Conservation (phyloP, 2,329 filamentous ascomycete species). For the Colletotrichum scovillei region DNA sequence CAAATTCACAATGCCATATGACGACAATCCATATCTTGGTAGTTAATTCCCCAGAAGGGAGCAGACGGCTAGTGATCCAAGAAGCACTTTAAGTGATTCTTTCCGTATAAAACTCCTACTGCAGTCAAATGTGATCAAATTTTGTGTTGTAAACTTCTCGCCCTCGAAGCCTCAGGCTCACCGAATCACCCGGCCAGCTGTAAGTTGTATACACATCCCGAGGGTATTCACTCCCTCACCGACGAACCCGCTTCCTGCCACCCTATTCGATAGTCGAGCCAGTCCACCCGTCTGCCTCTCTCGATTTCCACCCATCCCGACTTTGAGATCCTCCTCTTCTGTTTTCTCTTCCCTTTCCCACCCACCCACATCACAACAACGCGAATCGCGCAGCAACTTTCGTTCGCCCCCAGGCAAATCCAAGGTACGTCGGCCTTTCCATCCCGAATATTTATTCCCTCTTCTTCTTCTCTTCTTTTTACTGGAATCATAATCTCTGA, state of each 20-base stretch:
- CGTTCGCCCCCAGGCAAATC: not conserved
- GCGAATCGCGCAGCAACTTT: slow-evolving; percentile 9
- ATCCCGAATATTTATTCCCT: not conserved
- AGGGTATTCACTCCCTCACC: not conserved
- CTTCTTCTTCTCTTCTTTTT: not conserved
- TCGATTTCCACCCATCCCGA: not conserved
- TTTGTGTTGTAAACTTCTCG: too few species aligned
- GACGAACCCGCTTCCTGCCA: not conserved
- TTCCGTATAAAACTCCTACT: too few species aligned
- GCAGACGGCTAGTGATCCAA: too few species aligned
- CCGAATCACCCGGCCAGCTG: too few species aligned
- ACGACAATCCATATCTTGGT: too few species aligned
- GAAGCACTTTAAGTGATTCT: too few species aligned
- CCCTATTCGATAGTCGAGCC: not conserved
- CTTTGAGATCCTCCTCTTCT: not conserved
- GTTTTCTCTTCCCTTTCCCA: not conserved
- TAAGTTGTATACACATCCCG: not conserved
- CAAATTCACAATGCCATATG: too few species aligned
- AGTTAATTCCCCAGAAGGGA: too few species aligned
- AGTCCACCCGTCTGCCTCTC: not conserved
- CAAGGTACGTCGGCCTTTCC: not conserved
- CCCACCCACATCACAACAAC: not conserved
- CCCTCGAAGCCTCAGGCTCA: too few species aligned
- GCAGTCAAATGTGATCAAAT: too few species aligned
- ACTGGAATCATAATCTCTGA: not conserved